Base-by-base conservation (phyloP, 306 rosid genomes). In the Vigna nakashimae region DNA sequence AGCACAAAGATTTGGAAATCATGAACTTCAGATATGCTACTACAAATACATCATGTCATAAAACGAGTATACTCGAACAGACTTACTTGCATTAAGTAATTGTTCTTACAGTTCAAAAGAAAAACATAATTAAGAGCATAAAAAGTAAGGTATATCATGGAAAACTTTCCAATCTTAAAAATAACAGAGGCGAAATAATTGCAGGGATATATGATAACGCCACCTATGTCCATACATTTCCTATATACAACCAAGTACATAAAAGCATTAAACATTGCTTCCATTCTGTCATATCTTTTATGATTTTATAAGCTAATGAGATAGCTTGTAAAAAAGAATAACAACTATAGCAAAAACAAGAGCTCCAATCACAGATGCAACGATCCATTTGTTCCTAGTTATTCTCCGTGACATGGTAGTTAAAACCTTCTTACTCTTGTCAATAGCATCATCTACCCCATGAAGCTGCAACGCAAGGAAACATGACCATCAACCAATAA, bases 391-490 rank as follows among this genome's bases (percentile, higher is more conserved):
- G 87, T 92, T 88, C 82, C 88, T 86, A 42, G 92, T 83, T 74
- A 92, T 90, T 85, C 93, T 92, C 73, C 89, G 67, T 6, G 93
- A 90, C 96, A 92, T 92, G 73, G 93, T 79, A 40, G 90, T 83
- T 32, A 92, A 78, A 52, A 90, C 91, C 80, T 69, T 90, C 79
- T 92, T 92, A 75, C 97, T 92, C 89, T 92, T 92, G 90, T 92
- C 97, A 18, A 92, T 92, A 83, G 93, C 96, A 56, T 92, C 93
- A 48, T 92, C 97, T 52, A 92, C 75, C 50, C 89, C 92, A 51
- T 90, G 87, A 85, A 92, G 97, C 97, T 92, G 92, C 86, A 78
- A 87, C n/a, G 38, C 60, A 80, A 8, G 69, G 24, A 64, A 75
- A 67, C 70, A 67, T 40, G 13, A 65, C n/a, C 69, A 80, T 80